Percentiles rank a stretch among this genome's conserved stretches.
Conservation (phyloP, 1,284 basidiomycete genomes). For the Apiotrichum porosum region DNA sequence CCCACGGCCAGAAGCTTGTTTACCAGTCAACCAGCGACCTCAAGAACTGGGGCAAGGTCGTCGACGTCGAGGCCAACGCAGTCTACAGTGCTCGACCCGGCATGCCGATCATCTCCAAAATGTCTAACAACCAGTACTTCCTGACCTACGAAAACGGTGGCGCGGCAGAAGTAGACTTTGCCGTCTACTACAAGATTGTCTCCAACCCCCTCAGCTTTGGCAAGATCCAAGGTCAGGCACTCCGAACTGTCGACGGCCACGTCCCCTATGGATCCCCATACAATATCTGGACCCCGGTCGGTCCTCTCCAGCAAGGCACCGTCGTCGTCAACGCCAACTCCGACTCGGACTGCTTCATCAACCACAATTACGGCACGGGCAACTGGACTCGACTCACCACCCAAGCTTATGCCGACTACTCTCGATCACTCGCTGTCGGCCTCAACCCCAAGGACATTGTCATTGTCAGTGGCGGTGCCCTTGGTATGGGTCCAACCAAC, state of each 20-base stretch:
- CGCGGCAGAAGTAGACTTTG: conserved; percentile 20
- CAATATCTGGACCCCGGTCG: conserved; percentile 39
- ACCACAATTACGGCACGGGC: conserved; percentile 13
- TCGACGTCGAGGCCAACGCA: conserved; percentile 38
- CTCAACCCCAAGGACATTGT: conserved; percentile 17
- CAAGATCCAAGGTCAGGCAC: conserved; percentile 3
- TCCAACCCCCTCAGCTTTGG: conserved; percentile 16
- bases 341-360: conserved; percentile 19
- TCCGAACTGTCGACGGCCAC: conserved; percentile 30
- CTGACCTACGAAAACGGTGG: conserved; percentile 45
- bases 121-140: conserved; percentile 43
- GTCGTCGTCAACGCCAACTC: conserved; percentile 39
- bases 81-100: conserved; percentile 40
- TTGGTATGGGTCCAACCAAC: conserved; percentile 7
- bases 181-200: conserved; percentile 23
- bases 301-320: conserved; percentile 37
- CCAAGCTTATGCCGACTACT: conserved; percentile 8
- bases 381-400: conserved; percentile 15
- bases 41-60: conserved; percentile 38
- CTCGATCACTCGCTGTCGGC: conserved; percentile 14
- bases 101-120: conserved; percentile 40
- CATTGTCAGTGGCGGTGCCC: conserved; percentile 15
- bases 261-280: conserved; percentile 34
- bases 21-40: conserved; percentile 42
- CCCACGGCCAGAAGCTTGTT: conserved; percentile 45